Evolutionary conservation across 2,329 filamentous ascomycete genomes (phyloP).

Genomic region (Apiospora pterosperma): DNA sequence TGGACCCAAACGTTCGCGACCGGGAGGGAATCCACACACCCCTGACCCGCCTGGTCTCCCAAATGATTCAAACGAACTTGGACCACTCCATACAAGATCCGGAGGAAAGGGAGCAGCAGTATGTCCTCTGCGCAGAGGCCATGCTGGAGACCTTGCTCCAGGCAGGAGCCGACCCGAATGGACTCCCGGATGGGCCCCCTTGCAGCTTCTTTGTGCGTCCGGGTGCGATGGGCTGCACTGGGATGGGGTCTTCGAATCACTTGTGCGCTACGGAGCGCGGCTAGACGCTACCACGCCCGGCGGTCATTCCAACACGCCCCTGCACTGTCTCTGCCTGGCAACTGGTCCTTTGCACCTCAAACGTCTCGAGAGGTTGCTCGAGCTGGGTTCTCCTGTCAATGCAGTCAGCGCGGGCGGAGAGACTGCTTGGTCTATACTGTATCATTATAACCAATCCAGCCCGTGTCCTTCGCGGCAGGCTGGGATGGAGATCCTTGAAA

Average conservation of each 20-base stretch:
- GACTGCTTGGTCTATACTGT: neutral
- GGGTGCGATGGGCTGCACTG: neutral
- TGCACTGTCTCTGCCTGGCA: neutral
- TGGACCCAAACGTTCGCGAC: neutral
- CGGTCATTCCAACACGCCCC: neutral
- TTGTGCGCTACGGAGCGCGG: neutral
- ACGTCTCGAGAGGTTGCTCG: neutral
- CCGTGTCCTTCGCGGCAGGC: neutral
- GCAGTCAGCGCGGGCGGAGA: neutral
- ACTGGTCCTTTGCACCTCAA: neutral
- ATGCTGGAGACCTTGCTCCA: neutral
- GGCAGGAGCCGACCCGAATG: neutral
- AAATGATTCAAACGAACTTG: neutral
- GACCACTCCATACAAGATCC: neutral
- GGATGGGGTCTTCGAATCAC: neutral
- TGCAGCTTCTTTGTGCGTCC: neutral
- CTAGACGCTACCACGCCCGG: neutral
- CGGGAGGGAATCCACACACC: neutral
- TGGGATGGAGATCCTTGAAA: neutral
- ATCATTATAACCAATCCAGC: neutral
- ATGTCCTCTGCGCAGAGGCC: neutral
- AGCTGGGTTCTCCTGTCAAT: neutral
- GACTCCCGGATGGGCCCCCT: neutral
- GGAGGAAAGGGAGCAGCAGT: neutral
- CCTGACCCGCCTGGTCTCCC: neutral